phyloP scores from a whole-genome alignment of 1,284 basidiomycete genomes.

The Mycena sp. region DNA sequence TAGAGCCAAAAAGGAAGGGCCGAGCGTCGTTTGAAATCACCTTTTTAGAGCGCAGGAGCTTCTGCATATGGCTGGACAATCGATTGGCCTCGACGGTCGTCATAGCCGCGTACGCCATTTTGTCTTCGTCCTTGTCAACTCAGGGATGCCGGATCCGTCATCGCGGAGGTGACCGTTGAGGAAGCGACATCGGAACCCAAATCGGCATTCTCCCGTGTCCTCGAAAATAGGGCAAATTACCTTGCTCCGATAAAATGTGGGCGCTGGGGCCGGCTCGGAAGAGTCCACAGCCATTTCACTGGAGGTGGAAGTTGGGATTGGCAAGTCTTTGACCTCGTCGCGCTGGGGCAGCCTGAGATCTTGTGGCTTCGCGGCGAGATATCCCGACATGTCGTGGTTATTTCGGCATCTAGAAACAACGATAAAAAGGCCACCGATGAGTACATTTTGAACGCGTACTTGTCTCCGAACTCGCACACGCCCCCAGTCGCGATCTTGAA shows the following conservation, averaged over 20 bases:
- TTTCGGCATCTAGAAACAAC: slow-evolving; percentile 71
- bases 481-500: slow-evolving; percentile 74
- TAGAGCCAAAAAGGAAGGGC: background rate
- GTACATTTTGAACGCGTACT: slow-evolving; percentile 53
- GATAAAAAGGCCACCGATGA: slow-evolving; percentile 4
- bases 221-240: slow-evolving; percentile 78
- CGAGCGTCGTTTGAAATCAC: slow-evolving; percentile 51
- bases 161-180: slow-evolving; percentile 77
- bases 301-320: slow-evolving; percentile 24
- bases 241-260: too few relatives aligned
- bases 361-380: slow-evolving; percentile 79
- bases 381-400: slow-evolving; percentile 82
- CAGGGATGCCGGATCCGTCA: slow-evolving; percentile 53
- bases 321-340: slow-evolving; percentile 50
- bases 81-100: slow-evolving; percentile 82
- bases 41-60: slow-evolving; percentile 71
- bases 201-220: slow-evolving; percentile 83
- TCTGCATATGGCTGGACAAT: slow-evolving; percentile 63
- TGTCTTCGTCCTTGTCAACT: slow-evolving; percentile 65
- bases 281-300: slow-evolving; percentile 40
- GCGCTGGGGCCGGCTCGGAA: slow-evolving; percentile 53
- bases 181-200: slow-evolving; percentile 93
- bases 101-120: slow-evolving; percentile 58
- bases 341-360: slow-evolving; percentile 73
- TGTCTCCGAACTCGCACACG: slow-evolving; percentile 69